These are phyloP conservation scores for Cladosporium oxysporum DNA, from an alignment of 2,329 filamentous ascomycete species.

Conservation along the genomic window DNA sequence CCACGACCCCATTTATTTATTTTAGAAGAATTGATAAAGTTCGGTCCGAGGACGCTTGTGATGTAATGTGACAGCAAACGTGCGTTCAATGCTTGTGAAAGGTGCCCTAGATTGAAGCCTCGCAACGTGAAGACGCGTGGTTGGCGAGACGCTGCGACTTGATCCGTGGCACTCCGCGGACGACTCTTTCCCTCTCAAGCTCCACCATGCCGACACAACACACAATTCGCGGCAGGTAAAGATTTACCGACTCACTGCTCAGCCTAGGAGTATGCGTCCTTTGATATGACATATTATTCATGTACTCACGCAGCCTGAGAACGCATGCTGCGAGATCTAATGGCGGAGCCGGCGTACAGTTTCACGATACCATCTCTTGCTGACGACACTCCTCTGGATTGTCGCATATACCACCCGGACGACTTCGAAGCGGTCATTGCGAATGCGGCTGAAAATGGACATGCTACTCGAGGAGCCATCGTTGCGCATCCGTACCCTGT, in stretches of 20 bases:
- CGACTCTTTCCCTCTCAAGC: background rate
- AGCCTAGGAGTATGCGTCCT: background rate
- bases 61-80: background rate
- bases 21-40: background rate
- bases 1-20: background rate
- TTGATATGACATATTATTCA: background rate
- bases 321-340: background rate
- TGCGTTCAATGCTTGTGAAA: background rate
- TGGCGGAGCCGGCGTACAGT: slow-evolving; percentile 37
- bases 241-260: background rate
- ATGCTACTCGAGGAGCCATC: slow-evolving; percentile 53
- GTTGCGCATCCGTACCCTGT: slow-evolving; percentile 91
- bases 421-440: slow-evolving; percentile 1
- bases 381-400: slow-evolving; percentile 74
- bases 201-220: background rate
- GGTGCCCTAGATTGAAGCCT: background rate
- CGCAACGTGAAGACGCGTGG: background rate
- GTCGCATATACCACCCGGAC: slow-evolving; percentile 71
- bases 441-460: background rate
- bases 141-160: background rate
- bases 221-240: background rate
- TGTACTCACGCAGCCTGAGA: background rate
- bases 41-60: background rate
- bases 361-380: slow-evolving; percentile 84
- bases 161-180: background rate